Percentiles rank a stretch among this genome's conserved stretches.
phyloP scores from a whole-genome alignment of 768 basidiomycete genomes.

The Suillus brevipes region DNA sequence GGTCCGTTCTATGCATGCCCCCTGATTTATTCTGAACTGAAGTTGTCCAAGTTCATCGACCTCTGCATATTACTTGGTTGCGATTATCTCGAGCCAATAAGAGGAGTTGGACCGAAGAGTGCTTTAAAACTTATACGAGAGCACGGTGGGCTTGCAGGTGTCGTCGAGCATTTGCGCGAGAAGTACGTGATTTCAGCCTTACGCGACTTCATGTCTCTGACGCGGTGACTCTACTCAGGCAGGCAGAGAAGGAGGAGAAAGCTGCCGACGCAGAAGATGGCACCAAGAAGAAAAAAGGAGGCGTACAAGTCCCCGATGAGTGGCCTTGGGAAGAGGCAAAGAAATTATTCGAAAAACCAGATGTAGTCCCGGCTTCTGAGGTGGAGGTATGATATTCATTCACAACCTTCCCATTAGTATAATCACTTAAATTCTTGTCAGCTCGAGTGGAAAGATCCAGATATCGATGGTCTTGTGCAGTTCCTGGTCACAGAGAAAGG shows the following conservation, averaged over 20 bases:
- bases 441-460: slow-evolving; percentile 94
- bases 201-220: not conserved
- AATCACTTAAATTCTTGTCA: slow-evolving; percentile 30
- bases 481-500: slow-evolving; percentile 95
- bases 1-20: slow-evolving; percentile 40
- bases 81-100: slow-evolving; percentile 99
- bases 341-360: slow-evolving; percentile 84
- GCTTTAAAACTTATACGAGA: slow-evolving; percentile 92
- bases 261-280: slow-evolving; percentile 42
- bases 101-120: slow-evolving; percentile 92
- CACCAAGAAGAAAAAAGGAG: slow-evolving; percentile 61
- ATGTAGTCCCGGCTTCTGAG: slow-evolving; percentile 83
- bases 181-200: slow-evolving; percentile 48
- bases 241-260: slow-evolving; percentile 44
- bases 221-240: slow-evolving; percentile 18
- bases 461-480: slow-evolving; percentile 89
- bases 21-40: not conserved
- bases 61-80: slow-evolving; percentile 96
- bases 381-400: slow-evolving; percentile 59
- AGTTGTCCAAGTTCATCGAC: slow-evolving; percentile 76
- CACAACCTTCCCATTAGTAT: not conserved
- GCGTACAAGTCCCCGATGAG: slow-evolving; percentile 81
- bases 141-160: slow-evolving; percentile 65
- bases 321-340: slow-evolving; percentile 99
- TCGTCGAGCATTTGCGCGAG: slow-evolving; percentile 76